phyloP scores from a whole-genome alignment of 1,139 yeast species.

The Yamadazyma mexicana region DNA sequence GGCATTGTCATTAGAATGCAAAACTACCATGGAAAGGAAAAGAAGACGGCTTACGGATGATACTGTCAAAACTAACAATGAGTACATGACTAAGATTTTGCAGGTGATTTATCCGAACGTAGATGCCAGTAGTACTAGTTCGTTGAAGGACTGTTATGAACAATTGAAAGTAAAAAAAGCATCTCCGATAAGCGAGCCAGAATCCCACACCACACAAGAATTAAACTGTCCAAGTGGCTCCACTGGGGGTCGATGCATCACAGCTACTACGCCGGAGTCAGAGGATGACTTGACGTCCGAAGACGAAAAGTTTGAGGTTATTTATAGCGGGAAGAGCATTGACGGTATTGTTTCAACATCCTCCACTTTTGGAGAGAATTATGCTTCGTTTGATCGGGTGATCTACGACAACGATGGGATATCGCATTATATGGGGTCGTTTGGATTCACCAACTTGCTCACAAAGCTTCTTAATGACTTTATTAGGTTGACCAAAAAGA shows the following conservation, averaged over 20 bases:
- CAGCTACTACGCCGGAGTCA: neutral
- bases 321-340: conserved; percentile 13
- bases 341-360: conserved; percentile 9
- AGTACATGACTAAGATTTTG: conserved; percentile 29
- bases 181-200: neutral
- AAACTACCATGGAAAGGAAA: conserved; percentile 12
- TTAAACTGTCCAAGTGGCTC: too few relatives aligned
- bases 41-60: conserved; percentile 11
- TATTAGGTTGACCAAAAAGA: conserved; percentile 11
- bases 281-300: conserved; percentile 3
- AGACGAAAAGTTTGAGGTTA: conserved; percentile 4
- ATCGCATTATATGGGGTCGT: conserved; percentile 18
- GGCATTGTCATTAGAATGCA: conserved; percentile 8
- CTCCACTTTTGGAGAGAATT: conserved; percentile 7
- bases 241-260: neutral
- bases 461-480: conserved; percentile 11
- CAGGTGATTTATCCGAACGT: conserved; percentile 40
- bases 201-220: too few relatives aligned
- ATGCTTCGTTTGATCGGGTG: conserved; percentile 12
- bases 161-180: conserved; percentile 15
- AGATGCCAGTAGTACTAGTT: conserved; percentile 38
- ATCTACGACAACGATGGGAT: conserved; percentile 17
- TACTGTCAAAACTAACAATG: conserved; percentile 10
- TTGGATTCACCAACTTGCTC: conserved; percentile 13
- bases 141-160: conserved; percentile 25